A percentile compares a stretch with the other conserved stretches of the same genome.
phyloP scores from a whole-genome alignment of 371 early-diverging fungal species.

The Mucor indicus region DNA sequence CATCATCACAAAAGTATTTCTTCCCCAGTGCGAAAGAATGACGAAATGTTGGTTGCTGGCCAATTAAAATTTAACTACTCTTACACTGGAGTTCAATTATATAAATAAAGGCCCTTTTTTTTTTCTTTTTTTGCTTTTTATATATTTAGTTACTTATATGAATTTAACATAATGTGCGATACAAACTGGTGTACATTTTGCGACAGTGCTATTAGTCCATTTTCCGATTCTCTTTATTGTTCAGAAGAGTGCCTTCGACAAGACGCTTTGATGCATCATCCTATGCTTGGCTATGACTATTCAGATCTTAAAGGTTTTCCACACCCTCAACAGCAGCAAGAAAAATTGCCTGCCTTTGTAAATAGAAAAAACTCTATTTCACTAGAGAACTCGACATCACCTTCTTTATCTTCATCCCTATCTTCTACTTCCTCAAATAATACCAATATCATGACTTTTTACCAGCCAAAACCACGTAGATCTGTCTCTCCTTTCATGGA shows the following conservation, averaged over 20 bases:
- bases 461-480: constrained; percentile 16
- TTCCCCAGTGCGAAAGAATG: no score
- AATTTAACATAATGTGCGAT: constrained; percentile 20
- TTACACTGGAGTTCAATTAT: neutral
- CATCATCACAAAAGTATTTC: no score
- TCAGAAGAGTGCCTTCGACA: constrained; percentile 22
- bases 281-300: constrained; percentile 30
- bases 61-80: no score
- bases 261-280: constrained; percentile 23
- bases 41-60: no score
- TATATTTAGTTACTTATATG: neutral
- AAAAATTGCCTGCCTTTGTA: constrained; percentile 3
- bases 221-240: constrained; percentile 27
- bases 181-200: constrained; percentile 31
- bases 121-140: neutral
- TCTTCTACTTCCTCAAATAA: constrained; percentile 5
- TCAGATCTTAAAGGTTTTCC: constrained; percentile 30
- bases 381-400: constrained; percentile 2
- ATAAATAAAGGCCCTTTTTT: neutral
- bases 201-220: constrained; percentile 25
- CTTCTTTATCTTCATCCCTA: constrained; percentile 17
- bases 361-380: constrained; percentile 13
- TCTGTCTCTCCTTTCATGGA: constrained; percentile 13
- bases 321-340: constrained; percentile 4
- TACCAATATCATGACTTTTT: constrained; percentile 1